phyloP scores from a whole-genome alignment of 192 early-diverging fungal species.

The Gigaspora rosea region DNA sequence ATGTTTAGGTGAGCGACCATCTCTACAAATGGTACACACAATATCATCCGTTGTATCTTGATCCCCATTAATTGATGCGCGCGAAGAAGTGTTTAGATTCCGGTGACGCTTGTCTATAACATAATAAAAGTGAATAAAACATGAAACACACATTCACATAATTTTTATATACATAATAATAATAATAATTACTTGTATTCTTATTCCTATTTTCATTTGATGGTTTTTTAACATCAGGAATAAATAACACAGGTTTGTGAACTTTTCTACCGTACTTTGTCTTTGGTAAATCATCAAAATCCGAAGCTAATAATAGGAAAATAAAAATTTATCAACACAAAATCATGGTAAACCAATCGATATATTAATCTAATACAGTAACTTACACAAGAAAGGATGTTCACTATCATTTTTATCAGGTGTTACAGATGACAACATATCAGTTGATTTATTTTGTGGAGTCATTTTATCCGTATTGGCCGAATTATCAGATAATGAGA shows the following conservation, averaged over 20 bases:
- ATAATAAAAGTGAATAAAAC: conserved; percentile 1
- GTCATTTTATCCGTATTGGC: too few relatives aligned
- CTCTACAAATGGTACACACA: conserved; percentile 36
- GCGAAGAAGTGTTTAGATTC: background rate
- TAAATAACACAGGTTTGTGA: conserved; percentile 15
- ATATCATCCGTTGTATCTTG: conserved; percentile 3
- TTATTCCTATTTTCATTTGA: background rate
- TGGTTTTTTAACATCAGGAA: background rate
- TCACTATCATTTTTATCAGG: too few relatives aligned
- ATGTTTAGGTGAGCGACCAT: conserved; percentile 35
- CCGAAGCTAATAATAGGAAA: background rate
- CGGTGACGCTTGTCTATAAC: background rate
- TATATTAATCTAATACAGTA: background rate
- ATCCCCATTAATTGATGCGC: background rate
- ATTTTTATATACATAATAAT: background rate
- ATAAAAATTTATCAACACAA: too few relatives aligned
- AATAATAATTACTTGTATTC: background rate
- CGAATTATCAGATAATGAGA: too few relatives aligned
- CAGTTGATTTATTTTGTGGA: too few relatives aligned
- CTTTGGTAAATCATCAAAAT: background rate
- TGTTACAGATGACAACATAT: too few relatives aligned
- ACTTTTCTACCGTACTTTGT: conserved; percentile 35
- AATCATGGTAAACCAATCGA: background rate
- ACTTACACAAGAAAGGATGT: too few relatives aligned
- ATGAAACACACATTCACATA: background rate